Evolutionary conservation across 495 filamentous ascomycete species (phyloP).

Genomic region (Apodospora peruviana): DNA sequence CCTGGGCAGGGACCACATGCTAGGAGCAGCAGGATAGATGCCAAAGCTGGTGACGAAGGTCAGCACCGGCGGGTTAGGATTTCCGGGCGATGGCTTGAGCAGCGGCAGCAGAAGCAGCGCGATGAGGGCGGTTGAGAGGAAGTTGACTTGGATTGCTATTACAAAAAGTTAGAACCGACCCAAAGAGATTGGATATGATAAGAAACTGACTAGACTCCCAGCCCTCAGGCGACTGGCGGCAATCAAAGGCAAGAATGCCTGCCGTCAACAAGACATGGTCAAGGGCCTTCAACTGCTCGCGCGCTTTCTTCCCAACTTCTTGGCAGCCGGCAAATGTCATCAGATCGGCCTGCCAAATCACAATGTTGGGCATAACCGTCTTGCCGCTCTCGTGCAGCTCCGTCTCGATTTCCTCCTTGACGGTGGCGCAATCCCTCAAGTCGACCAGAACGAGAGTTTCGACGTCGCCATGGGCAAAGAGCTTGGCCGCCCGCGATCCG

Average conservation of each 20-base stretch:
- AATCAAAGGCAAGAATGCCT: slow-evolving; percentile 18
- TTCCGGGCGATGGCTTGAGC: slow-evolving; percentile 22
- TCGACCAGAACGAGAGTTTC: slow-evolving; percentile 20
- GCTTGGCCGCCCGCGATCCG: slow-evolving; percentile 19
- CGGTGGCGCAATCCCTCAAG: slow-evolving; percentile 11
- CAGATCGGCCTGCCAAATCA: slow-evolving; percentile 21
- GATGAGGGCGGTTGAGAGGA: slow-evolving; percentile 32
- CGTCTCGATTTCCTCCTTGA: slow-evolving; percentile 17
- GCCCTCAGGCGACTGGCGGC: slow-evolving; percentile 19
- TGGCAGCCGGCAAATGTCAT: slow-evolving; percentile 17
- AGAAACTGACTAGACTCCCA: slow-evolving; percentile 17
- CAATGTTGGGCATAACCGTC: slow-evolving; percentile 10
- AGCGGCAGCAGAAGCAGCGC: slow-evolving; percentile 33
- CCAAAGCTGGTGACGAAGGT: slow-evolving; percentile 22
- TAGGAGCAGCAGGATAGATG: slow-evolving; percentile 17
- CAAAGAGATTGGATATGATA: no score
- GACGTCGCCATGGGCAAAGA: slow-evolving; percentile 16
- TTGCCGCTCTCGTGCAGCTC: slow-evolving; percentile 8
- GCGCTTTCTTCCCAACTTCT: slow-evolving; percentile 6
- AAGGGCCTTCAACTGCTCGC: slow-evolving; percentile 8
- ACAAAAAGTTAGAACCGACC: no score
- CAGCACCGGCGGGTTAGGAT: slow-evolving; percentile 16
- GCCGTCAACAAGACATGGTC: slow-evolving; percentile 20
- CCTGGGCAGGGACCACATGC: slow-evolving; percentile 18
- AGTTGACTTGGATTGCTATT: slow-evolving; percentile 20